Evolutionary conservation across 2,329 filamentous ascomycete genomes (phyloP).

Genomic region (Colletotrichum graminicola): DNA sequence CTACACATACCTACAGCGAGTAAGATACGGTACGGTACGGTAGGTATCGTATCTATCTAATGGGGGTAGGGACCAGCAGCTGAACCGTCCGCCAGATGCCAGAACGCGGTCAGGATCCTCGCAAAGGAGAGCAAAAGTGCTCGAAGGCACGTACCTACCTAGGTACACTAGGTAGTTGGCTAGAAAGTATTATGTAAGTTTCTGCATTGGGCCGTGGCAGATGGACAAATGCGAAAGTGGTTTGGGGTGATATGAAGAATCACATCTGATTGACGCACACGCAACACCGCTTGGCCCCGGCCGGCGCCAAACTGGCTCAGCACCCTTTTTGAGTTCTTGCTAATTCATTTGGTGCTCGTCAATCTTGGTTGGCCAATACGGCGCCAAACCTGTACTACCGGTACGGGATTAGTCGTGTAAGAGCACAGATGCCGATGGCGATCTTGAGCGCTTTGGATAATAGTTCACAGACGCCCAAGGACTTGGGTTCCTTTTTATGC

Average conservation of each 20-base stretch:
- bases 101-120: constrained; percentile 1
- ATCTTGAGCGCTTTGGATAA: constrained; percentile 30
- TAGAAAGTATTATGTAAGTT: neutral
- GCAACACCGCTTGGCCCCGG: neutral
- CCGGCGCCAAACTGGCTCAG: neutral
- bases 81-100: constrained; percentile 28
- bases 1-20: too few species aligned
- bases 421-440: constrained; percentile 26
- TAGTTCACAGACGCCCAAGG: constrained; percentile 26
- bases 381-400: constrained; percentile 3
- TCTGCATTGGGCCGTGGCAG: neutral
- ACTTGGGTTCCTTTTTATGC: constrained; percentile 14
- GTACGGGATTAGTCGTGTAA: neutral
- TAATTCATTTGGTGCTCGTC: neutral
- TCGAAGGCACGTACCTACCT: neutral
- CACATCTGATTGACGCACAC: constrained; percentile 7
- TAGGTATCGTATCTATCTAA: neutral
- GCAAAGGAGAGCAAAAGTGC: constrained; percentile 1
- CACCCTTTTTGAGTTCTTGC: neutral
- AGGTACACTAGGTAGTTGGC: too few species aligned
- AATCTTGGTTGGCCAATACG: neutral
- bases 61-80: constrained; percentile 27
- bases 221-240: constrained; percentile 14
- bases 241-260: constrained; percentile 18
- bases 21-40: neutral